A percentile compares a stretch with the other conserved stretches of the same genome.
phyloP scores from a whole-genome alignment of 257 asterid genomes.

The Solanum ahanhuiri region DNA sequence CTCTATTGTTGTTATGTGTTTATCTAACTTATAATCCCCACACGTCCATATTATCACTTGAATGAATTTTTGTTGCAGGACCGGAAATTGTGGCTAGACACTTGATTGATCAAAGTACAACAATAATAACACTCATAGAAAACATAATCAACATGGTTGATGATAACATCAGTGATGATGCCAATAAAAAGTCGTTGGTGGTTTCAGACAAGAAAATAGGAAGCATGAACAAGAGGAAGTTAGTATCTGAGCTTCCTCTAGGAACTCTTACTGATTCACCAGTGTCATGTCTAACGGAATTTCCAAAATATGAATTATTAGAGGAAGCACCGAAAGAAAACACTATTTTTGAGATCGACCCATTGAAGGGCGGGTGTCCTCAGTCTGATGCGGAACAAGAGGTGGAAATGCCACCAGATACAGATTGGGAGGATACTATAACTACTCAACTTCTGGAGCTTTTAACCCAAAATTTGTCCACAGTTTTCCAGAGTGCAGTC shows the following conservation, averaged over 20 bases:
- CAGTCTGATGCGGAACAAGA: slow-evolving; percentile 13
- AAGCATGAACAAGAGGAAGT: slow-evolving; percentile 60
- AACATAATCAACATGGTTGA: slow-evolving; percentile 23
- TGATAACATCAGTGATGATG: slow-evolving; percentile 12
- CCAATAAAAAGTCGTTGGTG: slow-evolving; percentile 10
- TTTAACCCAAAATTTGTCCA: slow-evolving; percentile 23
- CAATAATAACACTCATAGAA: neutral
- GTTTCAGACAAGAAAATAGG: slow-evolving; percentile 23
- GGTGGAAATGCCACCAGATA: slow-evolving; percentile 13
- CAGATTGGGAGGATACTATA: slow-evolving; percentile 55
- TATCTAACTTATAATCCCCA: neutral
- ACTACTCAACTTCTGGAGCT: slow-evolving; percentile 47
- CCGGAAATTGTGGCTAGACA: neutral
- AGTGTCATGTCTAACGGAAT: slow-evolving; percentile 31
- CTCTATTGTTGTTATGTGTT: neutral
- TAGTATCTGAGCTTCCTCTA: slow-evolving; percentile 22
- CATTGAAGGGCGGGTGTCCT: slow-evolving; percentile 17
- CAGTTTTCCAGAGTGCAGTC: slow-evolving; percentile 38
- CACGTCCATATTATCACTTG: neutral
- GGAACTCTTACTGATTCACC: slow-evolving; percentile 20
- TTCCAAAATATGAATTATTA: slow-evolving; percentile 43
- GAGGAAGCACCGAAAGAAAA: slow-evolving; percentile 23
- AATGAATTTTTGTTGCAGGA: neutral
- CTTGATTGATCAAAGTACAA: neutral
- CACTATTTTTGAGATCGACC: slow-evolving; percentile 20